Conservation (phyloP, 78 protist species). For the Creolimax fragrantissima region DNA sequence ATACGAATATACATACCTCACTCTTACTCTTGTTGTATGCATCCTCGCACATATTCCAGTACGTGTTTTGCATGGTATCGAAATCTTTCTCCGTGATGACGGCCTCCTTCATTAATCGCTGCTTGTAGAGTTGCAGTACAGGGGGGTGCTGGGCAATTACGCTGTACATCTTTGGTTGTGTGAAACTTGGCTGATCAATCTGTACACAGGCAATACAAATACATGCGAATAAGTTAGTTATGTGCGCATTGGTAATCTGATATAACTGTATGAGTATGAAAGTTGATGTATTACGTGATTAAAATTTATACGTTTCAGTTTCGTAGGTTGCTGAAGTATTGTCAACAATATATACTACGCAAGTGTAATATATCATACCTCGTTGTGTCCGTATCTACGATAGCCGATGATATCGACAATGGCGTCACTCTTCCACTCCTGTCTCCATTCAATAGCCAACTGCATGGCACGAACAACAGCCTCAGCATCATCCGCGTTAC, state of each 20-base stretch:
- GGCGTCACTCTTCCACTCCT: slow-evolving; percentile 65
- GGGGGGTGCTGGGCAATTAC: slow-evolving; percentile 48
- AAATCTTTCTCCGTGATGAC: background rate
- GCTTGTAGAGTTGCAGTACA: slow-evolving; percentile 12
- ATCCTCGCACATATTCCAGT: background rate
- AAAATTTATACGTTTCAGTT: too few relatives aligned
- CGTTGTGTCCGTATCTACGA: slow-evolving; percentile 90
- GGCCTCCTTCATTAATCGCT: slow-evolving; percentile 9
- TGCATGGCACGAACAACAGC: slow-evolving; percentile 38
- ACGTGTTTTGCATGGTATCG: background rate
- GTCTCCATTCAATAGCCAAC: slow-evolving; percentile 64
- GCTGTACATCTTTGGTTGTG: slow-evolving; percentile 91
- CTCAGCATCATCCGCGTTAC: slow-evolving; percentile 71
- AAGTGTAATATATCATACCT: slow-evolving; percentile 26
- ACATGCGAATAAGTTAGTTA: background rate
- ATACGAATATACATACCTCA: background rate
- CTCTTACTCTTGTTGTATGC: slow-evolving; percentile 8
- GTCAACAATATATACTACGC: too few relatives aligned
- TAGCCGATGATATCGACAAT: slow-evolving; percentile 86
- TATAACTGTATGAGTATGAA: too few relatives aligned
- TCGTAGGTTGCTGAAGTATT: too few relatives aligned
- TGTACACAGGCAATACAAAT: background rate
- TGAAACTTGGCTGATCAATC: slow-evolving; percentile 89
- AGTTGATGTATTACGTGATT: too few relatives aligned
- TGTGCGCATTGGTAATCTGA: too few relatives aligned